Conservation (phyloP, 2,329 filamentous ascomycete species). For the Botrytis pseudocinerea region DNA sequence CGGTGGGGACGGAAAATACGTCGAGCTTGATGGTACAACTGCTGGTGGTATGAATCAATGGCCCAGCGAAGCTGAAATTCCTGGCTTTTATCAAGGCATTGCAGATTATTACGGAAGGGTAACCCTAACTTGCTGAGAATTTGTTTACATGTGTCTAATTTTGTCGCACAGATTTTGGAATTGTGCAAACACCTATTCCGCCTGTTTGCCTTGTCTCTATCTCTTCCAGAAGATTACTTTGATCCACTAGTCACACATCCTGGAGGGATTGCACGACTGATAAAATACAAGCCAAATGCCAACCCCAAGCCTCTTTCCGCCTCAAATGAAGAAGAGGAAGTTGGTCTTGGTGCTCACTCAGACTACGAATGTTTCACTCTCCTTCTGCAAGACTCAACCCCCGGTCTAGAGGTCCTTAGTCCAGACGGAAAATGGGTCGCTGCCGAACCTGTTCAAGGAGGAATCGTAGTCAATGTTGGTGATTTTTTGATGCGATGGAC, state of each 20-base stretch:
- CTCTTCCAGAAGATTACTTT: conserved; percentile 47
- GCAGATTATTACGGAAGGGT: conserved; percentile 38
- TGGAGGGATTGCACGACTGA: conserved; percentile 47
- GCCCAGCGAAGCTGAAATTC: conserved; percentile 36
- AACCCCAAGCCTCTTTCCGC: conserved; percentile 36
- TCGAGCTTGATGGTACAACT: conserved; percentile 38
- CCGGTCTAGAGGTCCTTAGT: conserved; percentile 55
- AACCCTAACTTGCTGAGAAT: not conserved
- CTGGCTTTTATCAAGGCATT: conserved; percentile 39
- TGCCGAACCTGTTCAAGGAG: conserved; percentile 48
- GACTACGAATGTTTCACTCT: conserved; percentile 59
- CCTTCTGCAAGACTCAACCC: conserved; percentile 52
- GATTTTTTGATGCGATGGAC: conserved; percentile 54
- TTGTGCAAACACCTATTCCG: conserved; percentile 44
- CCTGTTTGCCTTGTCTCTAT: conserved; percentile 45
- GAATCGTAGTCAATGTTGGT: conserved; percentile 54
- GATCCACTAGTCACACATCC: conserved; percentile 46
- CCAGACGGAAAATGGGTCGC: conserved; percentile 48
- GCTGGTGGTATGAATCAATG: conserved; percentile 36
- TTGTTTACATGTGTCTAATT: not conserved
- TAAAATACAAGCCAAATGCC: conserved; percentile 51
- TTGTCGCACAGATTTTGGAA: conserved; percentile 34
- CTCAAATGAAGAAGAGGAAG: conserved; percentile 36
- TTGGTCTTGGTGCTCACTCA: conserved; percentile 51
- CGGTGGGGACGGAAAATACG: conserved; percentile 40